Evolutionary conservation across 176 grass and related monocot species (phyloP).

Genomic region (Secale cereale): DNA sequence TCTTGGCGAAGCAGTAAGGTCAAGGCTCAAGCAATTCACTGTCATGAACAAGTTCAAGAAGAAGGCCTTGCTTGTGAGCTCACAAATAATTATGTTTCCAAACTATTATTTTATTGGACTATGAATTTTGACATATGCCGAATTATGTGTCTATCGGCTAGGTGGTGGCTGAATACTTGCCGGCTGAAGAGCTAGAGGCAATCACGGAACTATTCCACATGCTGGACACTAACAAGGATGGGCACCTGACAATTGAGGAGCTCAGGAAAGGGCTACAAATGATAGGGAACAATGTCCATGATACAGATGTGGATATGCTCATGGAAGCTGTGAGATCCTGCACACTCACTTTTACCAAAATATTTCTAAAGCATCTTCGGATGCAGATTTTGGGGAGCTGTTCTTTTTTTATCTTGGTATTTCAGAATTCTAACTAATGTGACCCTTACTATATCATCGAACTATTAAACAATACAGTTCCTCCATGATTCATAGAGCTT

Average conservation of each 20-base stretch:
- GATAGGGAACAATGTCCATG: conserved; percentile 57
- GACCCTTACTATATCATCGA: neutral
- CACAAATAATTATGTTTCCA: neutral
- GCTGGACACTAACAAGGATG: conserved; percentile 84
- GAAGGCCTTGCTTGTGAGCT: conserved; percentile 58
- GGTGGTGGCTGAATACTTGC: conserved; percentile 77
- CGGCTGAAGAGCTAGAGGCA: conserved; percentile 59
- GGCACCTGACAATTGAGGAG: conserved; percentile 69
- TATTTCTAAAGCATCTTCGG: neutral
- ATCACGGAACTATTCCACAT: conserved; percentile 80
- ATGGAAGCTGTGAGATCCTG: conserved; percentile 75
- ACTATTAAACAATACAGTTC: neutral
- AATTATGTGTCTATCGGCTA: conserved; percentile 12
- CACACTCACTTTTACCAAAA: neutral
- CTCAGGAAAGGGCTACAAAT: conserved; percentile 63
- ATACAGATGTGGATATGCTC: conserved; percentile 74
- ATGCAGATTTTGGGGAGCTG: neutral
- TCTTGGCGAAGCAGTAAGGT: conserved; percentile 65
- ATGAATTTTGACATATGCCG: neutral
- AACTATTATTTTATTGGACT: neutral
- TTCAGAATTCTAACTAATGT: neutral
- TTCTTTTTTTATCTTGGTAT: neutral
- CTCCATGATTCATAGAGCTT: neutral
- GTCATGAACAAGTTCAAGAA: conserved; percentile 95
- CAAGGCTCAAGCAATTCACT: conserved; percentile 68